Conservation (phyloP, 2,329 filamentous ascomycete species). For the Raffaelea albimanens region DNA sequence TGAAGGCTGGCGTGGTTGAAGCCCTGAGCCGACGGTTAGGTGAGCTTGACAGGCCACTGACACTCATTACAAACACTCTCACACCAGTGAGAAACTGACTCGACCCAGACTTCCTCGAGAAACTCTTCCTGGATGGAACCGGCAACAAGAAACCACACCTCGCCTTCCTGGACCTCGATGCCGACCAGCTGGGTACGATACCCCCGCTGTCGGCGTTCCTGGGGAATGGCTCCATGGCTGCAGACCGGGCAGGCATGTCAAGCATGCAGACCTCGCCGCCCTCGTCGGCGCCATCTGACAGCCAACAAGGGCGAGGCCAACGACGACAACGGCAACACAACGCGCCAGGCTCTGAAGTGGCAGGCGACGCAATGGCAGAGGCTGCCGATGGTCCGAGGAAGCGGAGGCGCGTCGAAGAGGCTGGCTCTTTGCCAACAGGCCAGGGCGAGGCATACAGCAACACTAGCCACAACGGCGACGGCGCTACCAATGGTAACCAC, state of each 20-base stretch:
- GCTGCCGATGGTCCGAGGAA: slow-evolving; percentile 1
- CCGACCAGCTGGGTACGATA: neutral
- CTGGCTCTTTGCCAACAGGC: too few relatives aligned
- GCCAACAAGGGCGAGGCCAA: neutral
- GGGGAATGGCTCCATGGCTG: too few relatives aligned
- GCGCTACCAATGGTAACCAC: slow-evolving; percentile 1
- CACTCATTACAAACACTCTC: too few relatives aligned
- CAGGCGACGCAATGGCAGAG: neutral
- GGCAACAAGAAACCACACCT: slow-evolving; percentile 1
- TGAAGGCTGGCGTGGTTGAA: slow-evolving; percentile 13
- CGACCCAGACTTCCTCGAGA: slow-evolving; percentile 7
- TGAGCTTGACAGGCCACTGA: too few relatives aligned
- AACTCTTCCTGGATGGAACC: neutral
- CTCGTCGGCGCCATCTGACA: slow-evolving; percentile 8
- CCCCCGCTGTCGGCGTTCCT: too few relatives aligned
- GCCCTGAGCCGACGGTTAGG: slow-evolving; percentile 11
- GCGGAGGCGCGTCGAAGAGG: slow-evolving; percentile 8
- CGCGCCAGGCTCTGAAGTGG: neutral
- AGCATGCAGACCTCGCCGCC: neutral
- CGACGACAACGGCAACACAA: neutral
- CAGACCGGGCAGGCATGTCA: neutral
- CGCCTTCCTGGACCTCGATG: neutral
- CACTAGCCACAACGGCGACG: slow-evolving; percentile 8
- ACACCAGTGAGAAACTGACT: too few relatives aligned
- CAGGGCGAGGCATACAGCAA: neutral